phyloP scores from a whole-genome alignment of 371 early-diverging fungal species.

The Actinomortierella ambigua region DNA sequence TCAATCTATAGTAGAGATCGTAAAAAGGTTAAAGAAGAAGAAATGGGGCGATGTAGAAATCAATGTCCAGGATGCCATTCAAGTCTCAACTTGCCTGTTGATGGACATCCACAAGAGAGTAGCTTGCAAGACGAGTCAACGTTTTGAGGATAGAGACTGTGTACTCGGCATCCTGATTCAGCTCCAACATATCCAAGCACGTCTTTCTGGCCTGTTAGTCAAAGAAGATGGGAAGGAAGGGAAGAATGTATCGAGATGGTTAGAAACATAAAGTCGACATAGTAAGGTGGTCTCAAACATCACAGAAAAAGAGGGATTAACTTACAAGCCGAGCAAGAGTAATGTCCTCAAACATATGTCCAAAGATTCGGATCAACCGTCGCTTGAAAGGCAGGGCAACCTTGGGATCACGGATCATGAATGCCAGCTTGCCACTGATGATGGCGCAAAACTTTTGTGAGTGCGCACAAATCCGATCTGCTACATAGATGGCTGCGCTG shows the following conservation, averaged over 20 bases:
- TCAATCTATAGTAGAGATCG: conserved; percentile 34
- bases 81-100: conserved; percentile 47
- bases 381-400: conserved; percentile 51
- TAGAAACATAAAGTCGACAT: not conserved
- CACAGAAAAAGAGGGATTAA: not conserved
- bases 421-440: conserved; percentile 40
- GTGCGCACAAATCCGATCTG: conserved; percentile 58
- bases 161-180: conserved; percentile 47
- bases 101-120: conserved; percentile 55
- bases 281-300: not conserved
- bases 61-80: not conserved
- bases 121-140: conserved; percentile 51
- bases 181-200: conserved; percentile 50
- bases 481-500: conserved; percentile 62
- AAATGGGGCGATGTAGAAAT: not conserved
- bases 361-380: conserved; percentile 55
- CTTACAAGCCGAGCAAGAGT: conserved; percentile 54
- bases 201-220: conserved; percentile 50
- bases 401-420: conserved; percentile 35
- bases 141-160: conserved; percentile 53
- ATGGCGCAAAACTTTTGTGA: conserved; percentile 57
- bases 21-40: not conserved
- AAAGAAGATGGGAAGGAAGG: not conserved
- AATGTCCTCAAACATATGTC: conserved; percentile 66
- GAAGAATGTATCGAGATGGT: not conserved